Percentiles rank a stretch among this genome's conserved stretches.
These are phyloP conservation scores for Geotrichum citri-aurantii DNA, from an alignment of 1,139 yeast species.

Conservation along the genomic window DNA sequence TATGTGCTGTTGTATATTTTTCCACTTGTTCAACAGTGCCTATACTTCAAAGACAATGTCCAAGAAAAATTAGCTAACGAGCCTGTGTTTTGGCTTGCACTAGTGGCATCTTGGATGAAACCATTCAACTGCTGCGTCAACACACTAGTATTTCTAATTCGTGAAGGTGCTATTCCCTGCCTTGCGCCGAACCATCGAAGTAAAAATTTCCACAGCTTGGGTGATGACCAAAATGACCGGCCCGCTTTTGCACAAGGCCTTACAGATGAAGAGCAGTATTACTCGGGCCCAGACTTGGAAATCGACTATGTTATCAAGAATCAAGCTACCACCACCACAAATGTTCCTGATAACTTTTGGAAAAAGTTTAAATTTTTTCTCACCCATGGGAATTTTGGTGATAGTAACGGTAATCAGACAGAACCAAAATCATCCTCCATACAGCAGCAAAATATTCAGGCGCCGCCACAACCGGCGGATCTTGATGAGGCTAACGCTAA, in stretches of 20 bases:
- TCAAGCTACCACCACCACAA: neutral
- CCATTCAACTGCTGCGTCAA: constrained; percentile 79
- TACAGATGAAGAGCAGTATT: constrained; percentile 1
- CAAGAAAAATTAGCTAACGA: constrained; percentile 20
- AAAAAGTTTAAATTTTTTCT: neutral
- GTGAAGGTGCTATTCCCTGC: constrained; percentile 44
- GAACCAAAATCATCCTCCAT: neutral
- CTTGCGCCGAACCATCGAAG: constrained; percentile 3
- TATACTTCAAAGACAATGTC: constrained; percentile 41
- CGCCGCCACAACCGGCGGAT: neutral
- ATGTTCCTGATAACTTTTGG: neutral
- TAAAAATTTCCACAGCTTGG: neutral
- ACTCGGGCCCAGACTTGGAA: constrained; percentile 6
- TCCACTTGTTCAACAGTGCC: constrained; percentile 66
- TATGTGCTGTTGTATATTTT: constrained; percentile 75
- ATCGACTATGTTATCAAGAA: constrained; percentile 11
- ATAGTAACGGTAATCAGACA: neutral
- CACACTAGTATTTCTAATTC: constrained; percentile 62
- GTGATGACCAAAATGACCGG: neutral
- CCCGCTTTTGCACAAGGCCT: neutral
- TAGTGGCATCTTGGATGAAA: constrained; percentile 67
- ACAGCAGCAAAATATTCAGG: neutral
- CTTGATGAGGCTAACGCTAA: neutral
- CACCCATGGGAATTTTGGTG: neutral
- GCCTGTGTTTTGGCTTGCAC: constrained; percentile 60